A percentile compares a stretch with the other conserved stretches of the same genome.
Evolutionary conservation across 257 asterid genomes (phyloP).

Genomic region (Solanum etuberosum): DNA sequence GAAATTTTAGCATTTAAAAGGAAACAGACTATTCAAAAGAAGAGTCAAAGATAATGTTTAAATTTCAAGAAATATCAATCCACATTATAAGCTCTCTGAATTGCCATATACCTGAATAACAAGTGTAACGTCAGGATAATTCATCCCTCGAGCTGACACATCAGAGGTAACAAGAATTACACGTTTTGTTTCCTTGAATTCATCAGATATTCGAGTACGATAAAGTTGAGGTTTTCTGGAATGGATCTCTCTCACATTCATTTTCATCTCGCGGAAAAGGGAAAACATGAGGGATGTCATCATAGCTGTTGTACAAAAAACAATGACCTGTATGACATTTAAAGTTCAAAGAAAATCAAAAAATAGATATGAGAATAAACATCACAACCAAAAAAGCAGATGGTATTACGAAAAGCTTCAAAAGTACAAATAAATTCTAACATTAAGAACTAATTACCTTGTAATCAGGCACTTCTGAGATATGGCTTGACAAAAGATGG

Average conservation of each 20-base stretch:
- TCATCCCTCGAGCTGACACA: constrained; percentile 78
- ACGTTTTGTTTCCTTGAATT: constrained; percentile 73
- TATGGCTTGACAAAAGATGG: constrained; percentile 60
- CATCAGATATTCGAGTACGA: constrained; percentile 67
- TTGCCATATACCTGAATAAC: constrained; percentile 61
- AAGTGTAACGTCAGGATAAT: constrained; percentile 86
- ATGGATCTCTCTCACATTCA: constrained; percentile 78
- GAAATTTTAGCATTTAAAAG: background rate
- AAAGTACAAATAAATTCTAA: background rate
- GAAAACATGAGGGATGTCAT: constrained; percentile 76
- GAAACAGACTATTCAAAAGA: background rate
- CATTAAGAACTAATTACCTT: constrained; percentile 32
- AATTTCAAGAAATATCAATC: background rate
- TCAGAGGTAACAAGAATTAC: constrained; percentile 65
- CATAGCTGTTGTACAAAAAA: constrained; percentile 81
- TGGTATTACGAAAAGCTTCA: background rate
- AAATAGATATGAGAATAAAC: background rate
- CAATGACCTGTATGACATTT: constrained; percentile 46
- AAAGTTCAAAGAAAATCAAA: background rate
- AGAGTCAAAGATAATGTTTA: background rate
- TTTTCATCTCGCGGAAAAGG: constrained; percentile 63
- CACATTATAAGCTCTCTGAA: background rate
- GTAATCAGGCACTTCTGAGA: constrained; percentile 58
- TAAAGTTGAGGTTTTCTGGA: constrained; percentile 65
- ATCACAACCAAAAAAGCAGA: background rate